These are phyloP conservation scores for Colletotrichum eremochloae DNA, from an alignment of 2,329 filamentous ascomycete genomes.

Conservation along the genomic window DNA sequence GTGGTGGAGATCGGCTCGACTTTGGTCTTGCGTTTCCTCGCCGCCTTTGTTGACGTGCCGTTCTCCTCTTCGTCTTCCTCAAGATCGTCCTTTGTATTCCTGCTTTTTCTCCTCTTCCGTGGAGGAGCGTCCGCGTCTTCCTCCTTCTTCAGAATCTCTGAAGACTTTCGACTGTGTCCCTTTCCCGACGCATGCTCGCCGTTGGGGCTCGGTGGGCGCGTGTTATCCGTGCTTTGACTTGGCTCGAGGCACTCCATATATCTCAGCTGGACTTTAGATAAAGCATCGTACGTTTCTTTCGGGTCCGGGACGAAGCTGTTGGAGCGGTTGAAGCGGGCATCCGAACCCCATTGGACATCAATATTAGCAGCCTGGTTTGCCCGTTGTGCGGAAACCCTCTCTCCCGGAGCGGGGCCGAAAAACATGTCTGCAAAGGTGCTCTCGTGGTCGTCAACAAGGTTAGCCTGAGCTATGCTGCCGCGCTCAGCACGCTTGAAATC, in stretches of 20 bases:
- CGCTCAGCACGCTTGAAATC: slow-evolving; percentile 58
- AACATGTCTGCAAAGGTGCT: slow-evolving; percentile 59
- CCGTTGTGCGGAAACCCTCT: slow-evolving; percentile 40
- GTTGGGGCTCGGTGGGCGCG: slow-evolving; percentile 69
- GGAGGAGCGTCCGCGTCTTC: slow-evolving; percentile 58
- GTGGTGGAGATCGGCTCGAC: slow-evolving; percentile 51
- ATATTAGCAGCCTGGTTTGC: slow-evolving; percentile 51
- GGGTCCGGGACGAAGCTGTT: slow-evolving; percentile 71
- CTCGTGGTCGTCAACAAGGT: slow-evolving; percentile 49
- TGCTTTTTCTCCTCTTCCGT: slow-evolving; percentile 69
- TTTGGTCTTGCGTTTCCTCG: slow-evolving; percentile 64
- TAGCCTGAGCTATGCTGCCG: slow-evolving; percentile 47
- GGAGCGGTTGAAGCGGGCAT: slow-evolving; percentile 70
- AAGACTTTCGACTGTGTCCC: slow-evolving; percentile 44
- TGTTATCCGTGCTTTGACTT: slow-evolving; percentile 70
- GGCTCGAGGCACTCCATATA: slow-evolving; percentile 70
- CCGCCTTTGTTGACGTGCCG: slow-evolving; percentile 49
- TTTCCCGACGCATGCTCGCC: slow-evolving; percentile 45
- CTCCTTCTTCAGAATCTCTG: slow-evolving; percentile 49
- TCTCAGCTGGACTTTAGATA: slow-evolving; percentile 68
- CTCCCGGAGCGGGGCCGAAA: slow-evolving; percentile 49
- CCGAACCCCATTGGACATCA: slow-evolving; percentile 76
- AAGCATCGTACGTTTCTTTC: slow-evolving; percentile 69
- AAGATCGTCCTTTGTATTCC: slow-evolving; percentile 57
- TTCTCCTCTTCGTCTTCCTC: slow-evolving; percentile 59